These are phyloP conservation scores for Coemansia sp. DNA, from an alignment of 192 early-diverging fungal genomes.

Conservation along the genomic window DNA sequence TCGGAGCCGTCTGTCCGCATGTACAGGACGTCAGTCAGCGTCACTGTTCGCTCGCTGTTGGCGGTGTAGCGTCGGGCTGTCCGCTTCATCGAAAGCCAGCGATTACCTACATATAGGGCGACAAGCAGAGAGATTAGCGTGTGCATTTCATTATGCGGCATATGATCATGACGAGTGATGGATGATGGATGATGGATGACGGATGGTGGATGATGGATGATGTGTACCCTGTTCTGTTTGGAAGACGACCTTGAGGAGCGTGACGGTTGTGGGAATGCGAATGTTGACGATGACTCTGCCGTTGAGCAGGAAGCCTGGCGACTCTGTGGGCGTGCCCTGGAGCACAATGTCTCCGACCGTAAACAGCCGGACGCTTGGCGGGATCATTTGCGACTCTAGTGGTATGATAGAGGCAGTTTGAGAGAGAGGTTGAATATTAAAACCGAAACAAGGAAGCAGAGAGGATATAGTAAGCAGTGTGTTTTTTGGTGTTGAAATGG, in stretches of 20 bases:
- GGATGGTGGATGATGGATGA: too few species aligned
- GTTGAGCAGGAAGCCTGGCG: constrained; percentile 33
- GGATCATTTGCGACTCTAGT: constrained; percentile 30
- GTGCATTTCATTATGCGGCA: too few species aligned
- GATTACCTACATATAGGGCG: constrained; percentile 13
- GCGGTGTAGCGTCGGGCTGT: not conserved
- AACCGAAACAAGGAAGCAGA: not conserved
- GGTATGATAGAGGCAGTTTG: too few species aligned
- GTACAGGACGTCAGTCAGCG: constrained; percentile 11
- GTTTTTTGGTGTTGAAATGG: too few species aligned
- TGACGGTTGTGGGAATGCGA: constrained; percentile 25
- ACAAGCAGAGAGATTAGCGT: not conserved
- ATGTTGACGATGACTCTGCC: constrained; percentile 48
- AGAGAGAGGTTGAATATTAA: not conserved
- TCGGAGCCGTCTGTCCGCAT: not conserved
- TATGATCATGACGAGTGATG: too few species aligned
- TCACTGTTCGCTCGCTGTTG: not conserved
- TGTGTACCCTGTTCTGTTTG: constrained; percentile 36
- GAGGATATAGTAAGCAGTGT: too few species aligned
- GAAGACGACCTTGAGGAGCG: constrained; percentile 29
- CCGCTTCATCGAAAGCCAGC: constrained; percentile 26
- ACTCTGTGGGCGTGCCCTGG: constrained; percentile 38
- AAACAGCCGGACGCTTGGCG: constrained; percentile 45
- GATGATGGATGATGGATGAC: too few species aligned
- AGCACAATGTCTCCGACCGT: constrained; percentile 42